Base-by-base conservation (phyloP, 2,329 filamentous ascomycete species). In the Penicillium janthinellum region DNA sequence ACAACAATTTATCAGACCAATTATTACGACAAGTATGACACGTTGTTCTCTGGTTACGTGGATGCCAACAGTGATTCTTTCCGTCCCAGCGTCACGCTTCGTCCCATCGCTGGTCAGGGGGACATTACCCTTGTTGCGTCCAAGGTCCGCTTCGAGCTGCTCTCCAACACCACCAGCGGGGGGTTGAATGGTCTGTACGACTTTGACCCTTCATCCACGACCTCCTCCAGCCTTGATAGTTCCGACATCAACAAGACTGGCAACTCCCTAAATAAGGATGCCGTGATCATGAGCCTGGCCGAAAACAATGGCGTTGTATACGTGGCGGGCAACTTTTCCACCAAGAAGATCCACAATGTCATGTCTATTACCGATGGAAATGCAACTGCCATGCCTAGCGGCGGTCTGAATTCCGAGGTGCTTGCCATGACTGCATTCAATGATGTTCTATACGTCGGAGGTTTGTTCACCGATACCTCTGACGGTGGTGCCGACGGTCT, bases 11-110 rank as follows among this genome's bases (percentile, higher is more conserved):
- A 85, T 73, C 95, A 99, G 76, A 96, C 93, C 17, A 99, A 99
- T 78, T 85, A 96, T 73, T 96, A 89, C 74, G 94, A 98, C 81
- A 99, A 99, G 77, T 98, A 96, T 71, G 95, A 99, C 72, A 88
- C 91, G 67, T 88, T 99, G 59, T 96, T 92, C 77, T 90, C 89
- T 65, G 95, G 93, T 49, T 87, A 87, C 65, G 87, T 99, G 56
- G 92, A 98, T 71, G 88, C 88, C 56, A 87, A 85, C 55, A 88
- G 86, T 10, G 81, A 79, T 63, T 84, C 84, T 20, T 97, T 97
- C 81, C 88, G 88, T 44, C 92, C 94, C 14, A 86, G 86, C 4
- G 87, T 99, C 54, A 96, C 90, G 0, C 79, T 99, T 47, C 84
- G 86, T 0, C 90, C 94, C 4, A 80, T 86, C 22, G 74, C 83